phyloP scores from a whole-genome alignment of 345 rosid genomes.

The Populus davidiana region DNA sequence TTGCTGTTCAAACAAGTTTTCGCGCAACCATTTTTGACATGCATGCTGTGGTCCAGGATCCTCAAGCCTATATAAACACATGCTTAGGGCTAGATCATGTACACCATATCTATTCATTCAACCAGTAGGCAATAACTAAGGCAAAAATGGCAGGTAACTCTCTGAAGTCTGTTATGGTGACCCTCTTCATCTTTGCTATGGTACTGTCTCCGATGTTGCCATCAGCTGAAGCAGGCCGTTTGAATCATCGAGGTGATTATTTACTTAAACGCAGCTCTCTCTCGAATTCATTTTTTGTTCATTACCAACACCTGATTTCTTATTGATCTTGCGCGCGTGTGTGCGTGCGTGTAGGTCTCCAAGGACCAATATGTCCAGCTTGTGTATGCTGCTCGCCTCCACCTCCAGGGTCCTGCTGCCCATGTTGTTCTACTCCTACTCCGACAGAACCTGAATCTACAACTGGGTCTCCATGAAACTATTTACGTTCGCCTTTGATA shows the following conservation, averaged over 20 bases:
- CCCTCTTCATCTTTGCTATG: constrained; percentile 10
- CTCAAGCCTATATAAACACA: neutral
- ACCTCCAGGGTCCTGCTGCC: constrained; percentile 30
- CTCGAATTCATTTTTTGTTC: neutral
- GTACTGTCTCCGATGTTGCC: constrained; percentile 6
- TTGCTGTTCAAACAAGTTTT: neutral
- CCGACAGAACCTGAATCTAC: neutral
- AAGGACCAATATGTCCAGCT: constrained; percentile 3
- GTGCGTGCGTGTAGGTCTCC: neutral
- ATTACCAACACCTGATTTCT: neutral
- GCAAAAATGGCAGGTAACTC: constrained; percentile 5
- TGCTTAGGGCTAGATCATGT: neutral
- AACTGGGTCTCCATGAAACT: neutral
- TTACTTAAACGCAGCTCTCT: neutral
- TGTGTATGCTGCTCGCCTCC: constrained; percentile 29
- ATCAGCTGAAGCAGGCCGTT: neutral
- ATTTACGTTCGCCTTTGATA: neutral
- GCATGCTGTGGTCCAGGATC: neutral
- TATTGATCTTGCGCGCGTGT: neutral
- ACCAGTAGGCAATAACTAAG: neutral
- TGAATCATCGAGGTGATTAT: neutral
- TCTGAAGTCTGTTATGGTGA: neutral
- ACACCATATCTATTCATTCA: neutral
- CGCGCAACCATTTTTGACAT: neutral
- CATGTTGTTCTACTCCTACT: constrained; percentile 2